Conservation (phyloP, 805 yeast species). For the Ogataea kodamae region DNA sequence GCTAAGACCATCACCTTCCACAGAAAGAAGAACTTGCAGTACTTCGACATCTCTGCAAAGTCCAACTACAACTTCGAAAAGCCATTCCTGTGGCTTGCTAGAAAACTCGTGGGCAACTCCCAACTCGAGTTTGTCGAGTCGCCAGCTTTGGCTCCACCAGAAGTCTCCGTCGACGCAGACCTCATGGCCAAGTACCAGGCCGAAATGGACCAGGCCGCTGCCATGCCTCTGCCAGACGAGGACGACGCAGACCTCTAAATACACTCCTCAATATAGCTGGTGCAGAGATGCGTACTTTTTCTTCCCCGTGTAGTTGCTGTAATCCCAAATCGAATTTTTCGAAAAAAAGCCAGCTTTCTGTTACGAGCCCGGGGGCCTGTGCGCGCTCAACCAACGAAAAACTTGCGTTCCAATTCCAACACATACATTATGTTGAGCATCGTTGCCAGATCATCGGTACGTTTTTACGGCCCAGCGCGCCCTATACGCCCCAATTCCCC, state of each 20-base stretch:
- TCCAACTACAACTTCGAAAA: slow-evolving; percentile 99
- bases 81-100: slow-evolving; percentile 99
- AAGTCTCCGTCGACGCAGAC: slow-evolving; percentile 94
- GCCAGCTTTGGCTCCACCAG: slow-evolving; percentile 99
- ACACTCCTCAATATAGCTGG: slow-evolving; percentile 4
- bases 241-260: slow-evolving; percentile 97
- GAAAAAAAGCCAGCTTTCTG: no score
- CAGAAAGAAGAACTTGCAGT: slow-evolving; percentile 99
- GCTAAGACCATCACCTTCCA: slow-evolving; percentile 99
- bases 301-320: no score
- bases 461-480: slow-evolving; percentile 11
- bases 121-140: slow-evolving; percentile 98
- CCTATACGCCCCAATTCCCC: slow-evolving; percentile 1
- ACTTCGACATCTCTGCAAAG: slow-evolving; percentile 99
- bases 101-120: slow-evolving; percentile 98
- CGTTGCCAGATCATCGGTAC: slow-evolving; percentile 25
- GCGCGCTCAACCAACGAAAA: slow-evolving; percentile 15
- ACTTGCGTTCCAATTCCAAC: slow-evolving; percentile 7
- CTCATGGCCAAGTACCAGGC: slow-evolving; percentile 98
- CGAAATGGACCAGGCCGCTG: slow-evolving; percentile 99
- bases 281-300: slow-evolving; percentile 4
- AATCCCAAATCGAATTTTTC: no score
- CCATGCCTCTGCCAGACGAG: slow-evolving; percentile 99
- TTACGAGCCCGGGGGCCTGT: slow-evolving; percentile 8
- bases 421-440: slow-evolving; percentile 20